Percentiles rank a stretch among this genome's conserved stretches.
These are phyloP conservation scores for Chondrostereum purpureum DNA, from an alignment of 1,284 basidiomycete genomes.

Conservation along the genomic window DNA sequence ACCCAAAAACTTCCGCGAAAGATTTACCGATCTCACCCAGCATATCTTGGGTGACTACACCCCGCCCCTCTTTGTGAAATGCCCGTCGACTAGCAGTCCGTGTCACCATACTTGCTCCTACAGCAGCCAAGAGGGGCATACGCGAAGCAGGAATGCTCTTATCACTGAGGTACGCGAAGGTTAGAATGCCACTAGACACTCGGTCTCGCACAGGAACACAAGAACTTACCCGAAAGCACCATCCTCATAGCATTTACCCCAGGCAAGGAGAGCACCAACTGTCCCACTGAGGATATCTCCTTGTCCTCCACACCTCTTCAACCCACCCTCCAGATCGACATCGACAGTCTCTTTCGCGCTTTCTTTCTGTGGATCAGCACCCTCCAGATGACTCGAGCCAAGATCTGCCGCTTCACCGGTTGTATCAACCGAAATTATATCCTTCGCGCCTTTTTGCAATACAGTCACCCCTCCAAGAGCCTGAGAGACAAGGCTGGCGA, in stretches of 20 bases:
- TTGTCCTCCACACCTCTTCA: constrained; percentile 93
- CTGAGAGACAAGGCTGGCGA: constrained; percentile 59
- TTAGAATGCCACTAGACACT: no score
- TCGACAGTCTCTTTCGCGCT: constrained; percentile 51
- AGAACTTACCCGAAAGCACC: constrained; percentile 63
- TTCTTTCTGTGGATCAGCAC: constrained; percentile 32
- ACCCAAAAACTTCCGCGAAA: constrained; percentile 70
- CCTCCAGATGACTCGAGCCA: constrained; percentile 32
- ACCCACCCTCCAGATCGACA: constrained; percentile 70
- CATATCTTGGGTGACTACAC: constrained; percentile 89
- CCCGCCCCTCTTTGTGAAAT: constrained; percentile 71
- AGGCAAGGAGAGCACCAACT: constrained; percentile 86
- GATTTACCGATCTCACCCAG: constrained; percentile 68
- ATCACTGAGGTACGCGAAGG: constrained; percentile 28
- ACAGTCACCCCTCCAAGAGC: constrained; percentile 84
- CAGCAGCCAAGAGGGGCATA: constrained; percentile 81
- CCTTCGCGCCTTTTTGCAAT: constrained; percentile 82
- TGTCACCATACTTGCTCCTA: constrained; percentile 86
- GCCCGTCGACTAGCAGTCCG: constrained; percentile 74
- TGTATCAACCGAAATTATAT: constrained; percentile 65
- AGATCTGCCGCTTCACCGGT: constrained; percentile 41
- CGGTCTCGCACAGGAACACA: no score
- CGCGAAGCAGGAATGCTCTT: constrained; percentile 45
- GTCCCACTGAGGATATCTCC: constrained; percentile 89
- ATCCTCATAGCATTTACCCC: constrained; percentile 88